These are phyloP conservation scores for Tuber magnatum DNA, from an alignment of 495 filamentous ascomycete genomes.

Conservation along the genomic window DNA sequence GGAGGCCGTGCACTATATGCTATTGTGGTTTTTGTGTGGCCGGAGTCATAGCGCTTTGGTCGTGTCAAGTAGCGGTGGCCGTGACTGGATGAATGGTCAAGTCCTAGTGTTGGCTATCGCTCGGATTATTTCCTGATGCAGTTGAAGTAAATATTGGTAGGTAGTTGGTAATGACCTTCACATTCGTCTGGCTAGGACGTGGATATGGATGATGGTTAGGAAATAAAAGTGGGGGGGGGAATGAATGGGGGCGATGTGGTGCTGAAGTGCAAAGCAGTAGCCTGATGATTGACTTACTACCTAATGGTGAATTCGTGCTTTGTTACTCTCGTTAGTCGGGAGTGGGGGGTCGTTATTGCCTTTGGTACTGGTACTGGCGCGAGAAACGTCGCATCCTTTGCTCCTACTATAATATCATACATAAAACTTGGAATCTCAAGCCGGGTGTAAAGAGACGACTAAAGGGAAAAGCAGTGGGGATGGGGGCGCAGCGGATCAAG, in stretches of 20 bases:
- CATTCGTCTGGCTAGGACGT: not conserved
- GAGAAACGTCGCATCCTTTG: too few relatives aligned
- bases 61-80: not conserved
- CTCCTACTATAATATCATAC: too few relatives aligned
- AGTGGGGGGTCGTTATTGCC: not conserved
- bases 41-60: not conserved
- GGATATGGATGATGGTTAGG: not conserved
- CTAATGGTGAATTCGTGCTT: not conserved
- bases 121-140: too few relatives aligned
- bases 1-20: too few relatives aligned
- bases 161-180: not conserved
- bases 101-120: not conserved
- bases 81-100: not conserved
- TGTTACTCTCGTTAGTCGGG: not conserved
- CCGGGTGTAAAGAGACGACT: too few relatives aligned
- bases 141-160: not conserved
- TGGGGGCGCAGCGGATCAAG: too few relatives aligned
- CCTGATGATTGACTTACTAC: not conserved
- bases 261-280: not conserved
- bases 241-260: not conserved
- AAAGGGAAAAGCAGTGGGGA: too few relatives aligned
- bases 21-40: not conserved
- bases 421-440: too few relatives aligned
- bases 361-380: too few relatives aligned
- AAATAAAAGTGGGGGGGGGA: not conserved